These are phyloP conservation scores for Claviceps sp. DNA, from an alignment of 2,329 filamentous ascomycete species.

Conservation along the genomic window DNA sequence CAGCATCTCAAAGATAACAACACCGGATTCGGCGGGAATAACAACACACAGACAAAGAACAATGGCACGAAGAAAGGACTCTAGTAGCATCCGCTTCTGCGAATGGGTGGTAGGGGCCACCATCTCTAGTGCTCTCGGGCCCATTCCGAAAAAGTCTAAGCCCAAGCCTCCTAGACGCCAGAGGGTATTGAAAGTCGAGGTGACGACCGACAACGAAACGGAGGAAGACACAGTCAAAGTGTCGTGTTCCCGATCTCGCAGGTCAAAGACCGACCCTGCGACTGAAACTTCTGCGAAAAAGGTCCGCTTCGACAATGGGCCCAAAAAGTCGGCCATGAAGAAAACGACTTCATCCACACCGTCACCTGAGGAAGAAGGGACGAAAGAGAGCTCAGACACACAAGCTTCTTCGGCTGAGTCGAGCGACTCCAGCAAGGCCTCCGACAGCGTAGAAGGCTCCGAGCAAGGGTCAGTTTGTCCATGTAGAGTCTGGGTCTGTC, in stretches of 20 bases:
- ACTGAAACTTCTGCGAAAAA: slow-evolving; percentile 20
- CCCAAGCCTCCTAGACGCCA: slow-evolving; percentile 14
- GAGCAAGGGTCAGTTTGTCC: slow-evolving; percentile 21
- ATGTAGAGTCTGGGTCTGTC: slow-evolving; percentile 14
- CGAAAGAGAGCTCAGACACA: slow-evolving; percentile 6
- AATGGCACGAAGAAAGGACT: neutral
- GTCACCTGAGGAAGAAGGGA: neutral
- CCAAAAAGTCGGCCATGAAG: slow-evolving; percentile 26
- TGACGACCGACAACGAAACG: slow-evolving; percentile 39
- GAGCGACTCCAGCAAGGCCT: slow-evolving; percentile 9
- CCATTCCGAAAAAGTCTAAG: slow-evolving; percentile 13
- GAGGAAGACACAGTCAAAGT: slow-evolving; percentile 34
- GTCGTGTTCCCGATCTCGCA: slow-evolving; percentile 31
- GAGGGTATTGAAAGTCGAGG: slow-evolving; percentile 25
- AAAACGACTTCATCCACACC: slow-evolving; percentile 12
- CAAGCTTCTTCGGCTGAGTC: slow-evolving; percentile 7
- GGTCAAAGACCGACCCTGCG: slow-evolving; percentile 1
- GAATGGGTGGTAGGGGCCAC: slow-evolving; percentile 29
- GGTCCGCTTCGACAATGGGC: slow-evolving; percentile 27
- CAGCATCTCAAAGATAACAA: neutral
- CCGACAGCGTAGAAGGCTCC: slow-evolving; percentile 17
- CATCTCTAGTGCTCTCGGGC: slow-evolving; percentile 17
- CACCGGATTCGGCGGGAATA: neutral
- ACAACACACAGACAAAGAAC: neutral
- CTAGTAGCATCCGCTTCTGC: slow-evolving; percentile 14